Conservation (phyloP, 192 early-diverging fungal species). For the Gryganskiella cystojenkinii region DNA sequence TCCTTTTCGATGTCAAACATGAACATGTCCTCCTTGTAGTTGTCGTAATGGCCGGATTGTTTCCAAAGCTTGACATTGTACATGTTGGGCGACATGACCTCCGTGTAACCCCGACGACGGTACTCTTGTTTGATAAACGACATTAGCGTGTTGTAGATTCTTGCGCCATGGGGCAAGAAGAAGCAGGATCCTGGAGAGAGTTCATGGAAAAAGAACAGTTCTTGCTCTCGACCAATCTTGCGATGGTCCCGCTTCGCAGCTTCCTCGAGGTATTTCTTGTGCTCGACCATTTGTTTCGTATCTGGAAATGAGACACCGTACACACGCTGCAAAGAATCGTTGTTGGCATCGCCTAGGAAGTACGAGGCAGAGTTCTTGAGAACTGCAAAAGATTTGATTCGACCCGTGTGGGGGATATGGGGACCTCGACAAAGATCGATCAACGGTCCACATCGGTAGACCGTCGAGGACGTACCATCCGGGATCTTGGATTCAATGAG, state of each 20-base stretch:
- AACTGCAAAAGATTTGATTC: slow-evolving; percentile 91
- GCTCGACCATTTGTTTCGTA: slow-evolving; percentile 92
- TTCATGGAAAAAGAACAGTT: slow-evolving; percentile 98
- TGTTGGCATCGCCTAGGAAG: slow-evolving; percentile 95
- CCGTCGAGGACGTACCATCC: slow-evolving; percentile 92
- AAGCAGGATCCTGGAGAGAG: slow-evolving; percentile 93
- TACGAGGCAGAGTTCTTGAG: slow-evolving; percentile 98
- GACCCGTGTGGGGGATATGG: slow-evolving; percentile 93
- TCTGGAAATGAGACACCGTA: slow-evolving; percentile 99
- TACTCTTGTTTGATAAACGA: slow-evolving; percentile 91
- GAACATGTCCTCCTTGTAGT: slow-evolving; percentile 99
- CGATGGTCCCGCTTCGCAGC: slow-evolving; percentile 95
- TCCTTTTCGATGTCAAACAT: slow-evolving; percentile 94
- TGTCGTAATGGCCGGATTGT: slow-evolving; percentile 92
- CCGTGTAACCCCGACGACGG: slow-evolving; percentile 90
- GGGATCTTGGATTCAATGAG: slow-evolving; percentile 91
- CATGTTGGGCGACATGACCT: slow-evolving; percentile 98
- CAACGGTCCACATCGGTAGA: slow-evolving; percentile 97
- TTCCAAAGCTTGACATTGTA: slow-evolving; percentile 98
- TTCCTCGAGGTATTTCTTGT: slow-evolving; percentile 94
- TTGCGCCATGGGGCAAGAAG: slow-evolving; percentile 93
- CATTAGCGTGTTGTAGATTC: slow-evolving; percentile 95
- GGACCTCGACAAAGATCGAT: slow-evolving; percentile 97
- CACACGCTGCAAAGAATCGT: slow-evolving; percentile 97
- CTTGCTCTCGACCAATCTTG: slow-evolving; percentile 96